Percentiles rank a stretch among this genome's conserved stretches.
Evolutionary conservation across 2,329 filamentous ascomycete species (phyloP).

Genomic region (Aspergillus fumigatiaffinis): DNA sequence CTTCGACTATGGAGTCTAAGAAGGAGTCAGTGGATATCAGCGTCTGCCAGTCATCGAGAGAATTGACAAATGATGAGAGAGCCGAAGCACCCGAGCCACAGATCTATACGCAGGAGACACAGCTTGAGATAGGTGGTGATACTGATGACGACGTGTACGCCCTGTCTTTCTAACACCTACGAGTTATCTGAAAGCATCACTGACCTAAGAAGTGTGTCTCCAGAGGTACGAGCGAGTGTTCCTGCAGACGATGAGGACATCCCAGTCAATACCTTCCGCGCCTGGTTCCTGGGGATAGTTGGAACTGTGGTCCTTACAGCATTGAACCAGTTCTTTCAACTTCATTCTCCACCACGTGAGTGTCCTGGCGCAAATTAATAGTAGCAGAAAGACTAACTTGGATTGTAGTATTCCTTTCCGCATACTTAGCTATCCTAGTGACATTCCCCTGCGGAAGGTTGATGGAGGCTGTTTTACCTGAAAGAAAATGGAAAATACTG

Average conservation of each 20-base stretch:
- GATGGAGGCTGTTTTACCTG: constrained; percentile 7
- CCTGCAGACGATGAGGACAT: constrained; percentile 13
- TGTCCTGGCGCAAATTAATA: background rate
- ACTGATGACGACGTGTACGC: background rate
- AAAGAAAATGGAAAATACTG: background rate
- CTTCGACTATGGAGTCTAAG: background rate
- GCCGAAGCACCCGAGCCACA: background rate
- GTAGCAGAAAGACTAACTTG: background rate
- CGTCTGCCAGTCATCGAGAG: background rate
- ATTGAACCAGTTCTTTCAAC: constrained; percentile 15
- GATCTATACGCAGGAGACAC: background rate
- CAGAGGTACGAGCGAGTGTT: constrained; percentile 17
- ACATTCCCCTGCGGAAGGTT: constrained; percentile 10
- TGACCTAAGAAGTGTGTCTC: background rate
- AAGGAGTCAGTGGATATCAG: background rate
- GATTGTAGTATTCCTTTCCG: constrained; percentile 5
- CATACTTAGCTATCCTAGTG: constrained; percentile 10
- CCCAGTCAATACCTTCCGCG: constrained; percentile 23
- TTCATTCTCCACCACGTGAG: constrained; percentile 10
- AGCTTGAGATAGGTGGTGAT: background rate
- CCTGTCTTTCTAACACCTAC: background rate
- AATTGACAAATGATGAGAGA: background rate
- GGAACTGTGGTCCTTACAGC: constrained; percentile 10
- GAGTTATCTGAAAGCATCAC: background rate
- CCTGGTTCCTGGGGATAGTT: constrained; percentile 43